Conservation (phyloP, 2,329 filamentous ascomycete genomes). For the Monilinia polystroma region DNA sequence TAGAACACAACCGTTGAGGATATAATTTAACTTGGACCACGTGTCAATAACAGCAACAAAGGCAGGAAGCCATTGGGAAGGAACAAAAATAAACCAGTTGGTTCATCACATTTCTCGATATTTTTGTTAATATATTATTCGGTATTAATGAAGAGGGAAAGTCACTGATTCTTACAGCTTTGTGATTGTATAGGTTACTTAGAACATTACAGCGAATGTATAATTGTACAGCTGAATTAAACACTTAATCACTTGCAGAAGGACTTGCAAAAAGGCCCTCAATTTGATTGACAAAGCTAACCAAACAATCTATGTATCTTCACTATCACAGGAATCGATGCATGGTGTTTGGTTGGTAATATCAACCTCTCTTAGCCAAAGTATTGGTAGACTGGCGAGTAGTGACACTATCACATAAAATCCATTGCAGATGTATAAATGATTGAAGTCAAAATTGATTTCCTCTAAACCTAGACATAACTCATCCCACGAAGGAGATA, state of each 20-base stretch:
- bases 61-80: neutral
- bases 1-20: neutral
- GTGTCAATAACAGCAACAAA: neutral
- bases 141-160: neutral
- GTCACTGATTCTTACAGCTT: neutral
- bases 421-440: neutral
- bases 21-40: neutral
- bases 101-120: neutral
- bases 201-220: neutral
- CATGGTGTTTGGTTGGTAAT: neutral
- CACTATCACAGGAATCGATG: neutral
- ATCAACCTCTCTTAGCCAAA: neutral
- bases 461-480: neutral
- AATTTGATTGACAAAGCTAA: too few relatives aligned
- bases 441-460: neutral
- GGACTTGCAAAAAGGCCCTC: too few relatives aligned
- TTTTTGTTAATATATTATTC: neutral
- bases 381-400: neutral
- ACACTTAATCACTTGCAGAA: too few relatives aligned
- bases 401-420: neutral
- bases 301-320: neutral
- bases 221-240: neutral
- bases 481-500: neutral
- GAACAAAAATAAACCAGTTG: neutral
- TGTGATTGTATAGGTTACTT: neutral